phyloP scores from a whole-genome alignment of 345 rosid species.

The rapeseed (Brassica napus) region Da-Ae NC_063436.1:24826501-24827000 shows the following conservation, averaged over 20 bases:
- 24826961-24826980: slow-evolving; percentile 27
- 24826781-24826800: slow-evolving; percentile 7
- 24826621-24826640: slow-evolving; percentile 16
- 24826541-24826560: too few species aligned
- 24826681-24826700: slow-evolving; percentile 20
- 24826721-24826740: slow-evolving; percentile 14
- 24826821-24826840: not conserved
- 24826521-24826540: too few species aligned
- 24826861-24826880: too few species aligned
- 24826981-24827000: slow-evolving; percentile 27
- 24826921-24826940: slow-evolving; percentile 32
- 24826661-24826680: slow-evolving; percentile 2
- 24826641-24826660: slow-evolving; percentile 8
- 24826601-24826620: not conserved
- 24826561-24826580: too few species aligned
- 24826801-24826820: slow-evolving; percentile 21
- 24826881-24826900: not conserved
- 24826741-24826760: slow-evolving; percentile 20
- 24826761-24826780: not conserved
- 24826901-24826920: slow-evolving; percentile 25
- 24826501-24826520: too few species aligned
- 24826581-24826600: too few species aligned
- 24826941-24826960: slow-evolving; percentile 25
- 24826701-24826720: not conserved
- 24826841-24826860: not conserved